Percentiles rank a stretch among this genome's conserved stretches.
Conservation (phyloP, 2,329 filamentous ascomycete genomes). For the Nothophoma quercina region DNA sequence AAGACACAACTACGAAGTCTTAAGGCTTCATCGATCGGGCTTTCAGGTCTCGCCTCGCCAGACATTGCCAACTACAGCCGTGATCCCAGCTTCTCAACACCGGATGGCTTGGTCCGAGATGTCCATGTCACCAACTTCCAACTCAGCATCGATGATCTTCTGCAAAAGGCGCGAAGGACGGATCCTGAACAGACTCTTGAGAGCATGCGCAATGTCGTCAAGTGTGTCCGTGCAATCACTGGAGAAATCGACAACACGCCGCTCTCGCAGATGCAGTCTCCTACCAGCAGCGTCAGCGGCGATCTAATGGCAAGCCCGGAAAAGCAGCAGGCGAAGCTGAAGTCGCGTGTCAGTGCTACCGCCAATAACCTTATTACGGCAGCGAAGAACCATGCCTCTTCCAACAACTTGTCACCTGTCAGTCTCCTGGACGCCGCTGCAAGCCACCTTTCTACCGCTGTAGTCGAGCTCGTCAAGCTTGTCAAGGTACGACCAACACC, state of each 20-base stretch:
- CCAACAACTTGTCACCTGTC: slow-evolving; percentile 88
- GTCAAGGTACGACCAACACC: slow-evolving; percentile 85
- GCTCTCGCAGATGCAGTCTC: slow-evolving; percentile 46
- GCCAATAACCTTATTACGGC: slow-evolving; percentile 96
- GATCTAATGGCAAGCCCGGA: slow-evolving; percentile 41
- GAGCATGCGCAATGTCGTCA: slow-evolving; percentile 85
- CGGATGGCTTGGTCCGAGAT: slow-evolving; percentile 84
- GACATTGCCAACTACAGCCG: slow-evolving; percentile 73
- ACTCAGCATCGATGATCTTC: slow-evolving; percentile 88
- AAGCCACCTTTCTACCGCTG: slow-evolving; percentile 83
- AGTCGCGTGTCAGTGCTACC: slow-evolving; percentile 84
- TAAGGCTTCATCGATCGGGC: slow-evolving; percentile 79
- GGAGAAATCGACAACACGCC: slow-evolving; percentile 74
- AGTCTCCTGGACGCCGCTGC: slow-evolving; percentile 92
- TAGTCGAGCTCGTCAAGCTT: slow-evolving; percentile 83
- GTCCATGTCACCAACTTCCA: slow-evolving; percentile 95
- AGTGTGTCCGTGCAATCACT: slow-evolving; percentile 82
- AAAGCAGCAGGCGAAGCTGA: slow-evolving; percentile 72
- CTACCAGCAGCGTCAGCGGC: slow-evolving; percentile 46
- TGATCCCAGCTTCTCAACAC: slow-evolving; percentile 72
- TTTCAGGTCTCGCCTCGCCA: slow-evolving; percentile 64
- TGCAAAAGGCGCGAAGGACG: slow-evolving; percentile 77
- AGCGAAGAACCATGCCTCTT: slow-evolving; percentile 86
- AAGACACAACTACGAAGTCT: slow-evolving; percentile 87
- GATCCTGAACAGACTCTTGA: slow-evolving; percentile 79